Conservation (phyloP, 2,329 filamentous ascomycete genomes). For the Septoria linicola region DNA sequence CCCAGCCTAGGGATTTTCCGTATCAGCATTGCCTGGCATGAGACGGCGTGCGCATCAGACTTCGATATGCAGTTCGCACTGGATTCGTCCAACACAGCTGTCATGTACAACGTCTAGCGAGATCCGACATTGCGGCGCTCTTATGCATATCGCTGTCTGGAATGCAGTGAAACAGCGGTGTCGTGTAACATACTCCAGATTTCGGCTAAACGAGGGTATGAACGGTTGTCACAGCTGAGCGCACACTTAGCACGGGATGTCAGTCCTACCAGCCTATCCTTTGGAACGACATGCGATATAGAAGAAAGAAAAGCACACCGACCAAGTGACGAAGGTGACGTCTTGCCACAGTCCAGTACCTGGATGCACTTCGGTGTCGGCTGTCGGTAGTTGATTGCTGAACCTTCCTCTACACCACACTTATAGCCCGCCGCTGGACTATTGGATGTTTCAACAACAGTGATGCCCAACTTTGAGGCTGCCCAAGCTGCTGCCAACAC, state of each 20-base stretch:
- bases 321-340: constrained; percentile 3
- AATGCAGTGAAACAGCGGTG: constrained; percentile 16
- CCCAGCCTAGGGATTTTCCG: constrained; percentile 7
- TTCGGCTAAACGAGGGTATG: constrained; percentile 8
- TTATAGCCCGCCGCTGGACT: background rate
- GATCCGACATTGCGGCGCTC: constrained; percentile 12
- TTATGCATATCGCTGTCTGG: constrained; percentile 13
- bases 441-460: constrained; percentile 3
- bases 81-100: constrained; percentile 18
- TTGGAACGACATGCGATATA: background rate
- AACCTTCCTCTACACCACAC: constrained; percentile 9
- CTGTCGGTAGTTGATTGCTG: constrained; percentile 9
- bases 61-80: constrained; percentile 8
- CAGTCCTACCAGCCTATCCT: too few relatives aligned
- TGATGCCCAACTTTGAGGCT: background rate
- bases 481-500: background rate
- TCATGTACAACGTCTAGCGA: constrained; percentile 4
- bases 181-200: constrained; percentile 10
- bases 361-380: constrained; percentile 13
- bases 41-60: background rate
- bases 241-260: background rate
- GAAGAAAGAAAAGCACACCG: constrained; percentile 1
- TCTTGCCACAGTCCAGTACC: background rate
- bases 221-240: background rate
- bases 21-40: constrained; percentile 7